Conservation (phyloP, 2,329 filamentous ascomycete genomes). For the Pyricularia grisea region DNA sequence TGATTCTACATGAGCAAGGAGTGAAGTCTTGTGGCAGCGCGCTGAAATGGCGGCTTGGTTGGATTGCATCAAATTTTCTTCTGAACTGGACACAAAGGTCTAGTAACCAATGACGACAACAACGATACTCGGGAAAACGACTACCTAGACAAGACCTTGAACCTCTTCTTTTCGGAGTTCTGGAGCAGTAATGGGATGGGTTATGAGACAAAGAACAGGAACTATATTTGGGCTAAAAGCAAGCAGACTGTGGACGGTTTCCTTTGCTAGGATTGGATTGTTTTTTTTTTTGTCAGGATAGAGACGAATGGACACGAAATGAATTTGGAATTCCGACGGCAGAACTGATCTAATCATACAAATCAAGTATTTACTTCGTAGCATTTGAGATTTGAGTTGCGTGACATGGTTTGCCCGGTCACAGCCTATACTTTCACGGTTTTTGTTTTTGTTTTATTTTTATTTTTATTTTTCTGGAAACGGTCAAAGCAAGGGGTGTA, state of each 20-base stretch:
- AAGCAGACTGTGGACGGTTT: background rate
- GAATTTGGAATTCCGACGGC: background rate
- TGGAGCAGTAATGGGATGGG: background rate
- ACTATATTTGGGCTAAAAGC: background rate
- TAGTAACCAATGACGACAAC: background rate
- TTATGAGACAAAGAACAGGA: background rate
- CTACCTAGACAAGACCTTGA: background rate
- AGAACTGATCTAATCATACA: background rate
- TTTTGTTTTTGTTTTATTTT: too few relatives aligned
- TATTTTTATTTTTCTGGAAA: background rate
- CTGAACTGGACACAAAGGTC: background rate
- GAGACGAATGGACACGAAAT: background rate
- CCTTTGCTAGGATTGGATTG: background rate
- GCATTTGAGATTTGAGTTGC: background rate
- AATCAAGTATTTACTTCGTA: background rate
- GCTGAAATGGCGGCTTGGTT: background rate
- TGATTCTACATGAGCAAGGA: constrained; percentile 16
- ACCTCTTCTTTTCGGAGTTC: background rate
- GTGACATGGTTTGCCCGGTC: background rate
- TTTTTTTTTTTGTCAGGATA: background rate
- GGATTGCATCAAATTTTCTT: background rate
- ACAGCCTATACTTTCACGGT: background rate
- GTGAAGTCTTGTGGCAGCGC: background rate
- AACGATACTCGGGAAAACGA: background rate
- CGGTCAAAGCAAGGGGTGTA: background rate